Percentiles rank a stretch among this genome's conserved stretches.
Conservation (phyloP, 2,329 filamentous ascomycete genomes). For the Stagonosporopsis cucurbitacearum region DNA sequence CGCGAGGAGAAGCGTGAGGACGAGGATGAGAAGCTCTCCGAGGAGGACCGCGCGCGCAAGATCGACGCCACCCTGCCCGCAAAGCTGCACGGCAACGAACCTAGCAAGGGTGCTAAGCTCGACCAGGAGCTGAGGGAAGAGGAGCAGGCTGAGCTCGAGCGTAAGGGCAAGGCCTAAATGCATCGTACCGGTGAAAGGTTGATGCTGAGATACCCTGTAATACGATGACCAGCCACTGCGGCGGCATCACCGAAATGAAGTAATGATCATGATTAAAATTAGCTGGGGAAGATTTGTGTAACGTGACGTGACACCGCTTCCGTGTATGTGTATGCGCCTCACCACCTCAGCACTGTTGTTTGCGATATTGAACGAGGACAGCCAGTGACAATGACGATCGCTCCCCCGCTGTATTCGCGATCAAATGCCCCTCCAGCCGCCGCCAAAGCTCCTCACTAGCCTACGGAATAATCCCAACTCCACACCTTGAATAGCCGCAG, state of each 20-base stretch:
- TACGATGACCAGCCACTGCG: slow-evolving; percentile 16
- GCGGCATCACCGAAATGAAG: slow-evolving; percentile 18
- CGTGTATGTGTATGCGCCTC: neutral
- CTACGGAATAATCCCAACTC: slow-evolving; percentile 5
- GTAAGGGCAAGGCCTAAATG: slow-evolving; percentile 59
- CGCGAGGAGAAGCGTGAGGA: slow-evolving; percentile 64
- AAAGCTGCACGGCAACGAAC: slow-evolving; percentile 73
- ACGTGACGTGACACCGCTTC: neutral
- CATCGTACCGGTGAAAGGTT: slow-evolving; percentile 2
- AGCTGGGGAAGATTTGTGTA: neutral
- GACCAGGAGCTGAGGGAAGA: slow-evolving; percentile 73
- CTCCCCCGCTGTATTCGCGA: slow-evolving; percentile 12
- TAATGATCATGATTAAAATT: slow-evolving; percentile 5
- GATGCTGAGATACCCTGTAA: slow-evolving; percentile 18
- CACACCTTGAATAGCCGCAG: slow-evolving; percentile 2
- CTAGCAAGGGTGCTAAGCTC: slow-evolving; percentile 73
- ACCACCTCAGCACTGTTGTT: neutral
- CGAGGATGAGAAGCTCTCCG: slow-evolving; percentile 39
- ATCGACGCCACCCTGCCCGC: slow-evolving; percentile 67
- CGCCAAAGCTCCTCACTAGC: slow-evolving; percentile 12
- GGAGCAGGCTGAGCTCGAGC: slow-evolving; percentile 68
- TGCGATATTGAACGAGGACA: slow-evolving; percentile 4
- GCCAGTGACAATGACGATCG: slow-evolving; percentile 3
- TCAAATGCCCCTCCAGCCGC: neutral
- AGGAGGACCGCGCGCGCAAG: slow-evolving; percentile 54